A percentile compares a stretch with the other conserved stretches of the same genome.
phyloP scores from a whole-genome alignment of 1,284 basidiomycete species.

The Rugosomyces carneus region DNA sequence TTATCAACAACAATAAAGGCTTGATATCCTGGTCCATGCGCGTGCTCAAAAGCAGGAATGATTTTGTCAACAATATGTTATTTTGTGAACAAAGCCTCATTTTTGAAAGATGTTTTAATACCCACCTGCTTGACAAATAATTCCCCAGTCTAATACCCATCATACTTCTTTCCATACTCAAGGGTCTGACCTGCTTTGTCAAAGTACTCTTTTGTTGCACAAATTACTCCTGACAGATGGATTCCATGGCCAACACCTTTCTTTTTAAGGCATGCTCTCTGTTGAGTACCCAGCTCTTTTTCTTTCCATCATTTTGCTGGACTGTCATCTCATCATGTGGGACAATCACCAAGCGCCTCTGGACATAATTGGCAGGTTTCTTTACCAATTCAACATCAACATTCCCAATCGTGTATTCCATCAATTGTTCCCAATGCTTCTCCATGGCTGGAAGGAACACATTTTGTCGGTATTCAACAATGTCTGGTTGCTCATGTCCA shows the following conservation, averaged over 20 bases:
- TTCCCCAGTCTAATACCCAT: constrained; percentile 30
- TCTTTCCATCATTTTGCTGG: constrained; percentile 22
- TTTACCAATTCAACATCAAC: background rate
- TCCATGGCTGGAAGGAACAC: constrained; percentile 24
- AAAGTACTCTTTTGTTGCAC: constrained; percentile 18
- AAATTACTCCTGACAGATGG: constrained; percentile 20
- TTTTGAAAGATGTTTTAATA: constrained; percentile 12
- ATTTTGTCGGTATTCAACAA: constrained; percentile 23
- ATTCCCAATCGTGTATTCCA: background rate
- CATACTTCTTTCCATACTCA: constrained; percentile 23
- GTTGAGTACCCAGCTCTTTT: constrained; percentile 23
- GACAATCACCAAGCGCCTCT: constrained; percentile 5
- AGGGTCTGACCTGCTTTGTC: constrained; percentile 17
- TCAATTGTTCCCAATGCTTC: background rate
- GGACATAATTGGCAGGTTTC: constrained; percentile 1
- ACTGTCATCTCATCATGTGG: constrained; percentile 10
- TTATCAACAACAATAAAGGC: background rate
- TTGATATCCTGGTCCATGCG: too few species aligned
- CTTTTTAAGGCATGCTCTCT: constrained; percentile 23
- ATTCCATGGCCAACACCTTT: constrained; percentile 24
- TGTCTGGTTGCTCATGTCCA: constrained; percentile 29
- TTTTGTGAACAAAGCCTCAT: constrained; percentile 19
- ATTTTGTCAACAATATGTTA: too few species aligned
- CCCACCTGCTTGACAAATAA: constrained; percentile 22
- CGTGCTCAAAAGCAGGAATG: too few species aligned